phyloP scores from a whole-genome alignment of 148 eudicot species.

The Euryodendron excelsum region DNA sequence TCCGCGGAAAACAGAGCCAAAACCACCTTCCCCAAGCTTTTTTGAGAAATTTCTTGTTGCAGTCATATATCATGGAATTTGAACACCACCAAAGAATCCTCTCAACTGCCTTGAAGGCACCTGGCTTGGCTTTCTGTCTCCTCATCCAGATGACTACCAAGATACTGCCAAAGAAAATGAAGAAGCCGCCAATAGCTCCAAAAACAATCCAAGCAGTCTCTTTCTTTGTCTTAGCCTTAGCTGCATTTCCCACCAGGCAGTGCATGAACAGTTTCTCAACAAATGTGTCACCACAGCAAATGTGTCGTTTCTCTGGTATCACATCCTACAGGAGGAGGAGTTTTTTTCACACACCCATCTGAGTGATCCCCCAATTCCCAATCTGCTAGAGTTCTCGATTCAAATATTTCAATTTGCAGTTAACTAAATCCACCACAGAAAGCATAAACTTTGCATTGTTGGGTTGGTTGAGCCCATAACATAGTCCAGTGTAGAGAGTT shows the following conservation, averaged over 20 bases:
- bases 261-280: neutral
- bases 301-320: neutral
- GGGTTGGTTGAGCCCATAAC: too few relatives aligned
- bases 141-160: neutral
- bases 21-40: neutral
- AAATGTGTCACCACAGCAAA: neutral
- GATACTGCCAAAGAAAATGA: neutral
- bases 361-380: constrained; percentile 3
- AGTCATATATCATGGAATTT: neutral
- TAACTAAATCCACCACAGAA: too few relatives aligned
- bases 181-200: neutral
- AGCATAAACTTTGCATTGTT: too few relatives aligned
- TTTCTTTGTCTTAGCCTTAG: neutral
- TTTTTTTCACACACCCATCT: neutral
- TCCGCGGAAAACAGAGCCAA: neutral
- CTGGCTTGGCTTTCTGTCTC: too few relatives aligned
- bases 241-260: neutral
- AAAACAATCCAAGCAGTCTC: neutral
- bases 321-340: neutral
- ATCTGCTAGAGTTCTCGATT: neutral
- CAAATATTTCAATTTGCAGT: neutral
- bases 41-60: neutral
- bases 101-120: neutral
- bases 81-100: neutral
- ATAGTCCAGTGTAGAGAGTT: too few relatives aligned